These are phyloP conservation scores for Trypanosoma rangeli DNA, from an alignment of 208 protist species.

Conservation along the genomic window DNA sequence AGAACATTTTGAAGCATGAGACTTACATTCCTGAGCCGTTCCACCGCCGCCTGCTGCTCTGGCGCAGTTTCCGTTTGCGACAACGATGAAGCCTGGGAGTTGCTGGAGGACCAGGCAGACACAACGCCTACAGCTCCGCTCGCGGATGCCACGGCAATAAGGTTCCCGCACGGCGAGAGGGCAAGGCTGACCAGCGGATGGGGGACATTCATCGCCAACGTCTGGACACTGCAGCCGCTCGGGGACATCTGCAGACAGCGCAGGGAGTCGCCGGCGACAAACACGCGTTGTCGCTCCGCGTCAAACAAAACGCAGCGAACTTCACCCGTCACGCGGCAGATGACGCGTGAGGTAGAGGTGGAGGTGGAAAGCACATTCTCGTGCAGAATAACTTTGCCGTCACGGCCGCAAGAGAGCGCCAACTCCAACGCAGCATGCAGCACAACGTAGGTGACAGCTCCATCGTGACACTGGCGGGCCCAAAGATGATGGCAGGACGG, in stretches of 20 bases:
- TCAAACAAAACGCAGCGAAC: slow-evolving; percentile 75
- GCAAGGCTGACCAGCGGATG: slow-evolving; percentile 62
- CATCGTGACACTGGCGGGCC: slow-evolving; percentile 70
- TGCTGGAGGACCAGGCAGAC: neutral
- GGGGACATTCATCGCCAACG: slow-evolving; percentile 59
- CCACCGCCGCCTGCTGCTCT: neutral
- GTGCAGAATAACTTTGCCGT: slow-evolving; percentile 77
- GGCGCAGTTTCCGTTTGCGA: no score
- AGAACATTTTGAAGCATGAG: slow-evolving; percentile 45
- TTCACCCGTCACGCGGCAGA: slow-evolving; percentile 82
- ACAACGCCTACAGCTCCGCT: slow-evolving; percentile 54
- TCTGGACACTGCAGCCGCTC: slow-evolving; percentile 46
- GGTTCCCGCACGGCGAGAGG: slow-evolving; percentile 60
- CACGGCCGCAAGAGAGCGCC: slow-evolving; percentile 66
- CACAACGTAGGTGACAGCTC: slow-evolving; percentile 57
- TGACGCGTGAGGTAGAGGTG: slow-evolving; percentile 58
- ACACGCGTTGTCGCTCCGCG: slow-evolving; percentile 50
- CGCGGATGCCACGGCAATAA: slow-evolving; percentile 70
- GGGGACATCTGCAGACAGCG: slow-evolving; percentile 61
- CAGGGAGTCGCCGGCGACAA: slow-evolving; percentile 84
- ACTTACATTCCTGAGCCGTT: slow-evolving; percentile 11
- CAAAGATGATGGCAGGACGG: slow-evolving; percentile 46
- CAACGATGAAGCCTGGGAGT: neutral
- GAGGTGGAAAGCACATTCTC: slow-evolving; percentile 40
- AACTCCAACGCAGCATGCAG: slow-evolving; percentile 50